phyloP scores from a whole-genome alignment of 2,329 filamentous ascomycete species.

The Paraphaeosphaeria minitans region DNA sequence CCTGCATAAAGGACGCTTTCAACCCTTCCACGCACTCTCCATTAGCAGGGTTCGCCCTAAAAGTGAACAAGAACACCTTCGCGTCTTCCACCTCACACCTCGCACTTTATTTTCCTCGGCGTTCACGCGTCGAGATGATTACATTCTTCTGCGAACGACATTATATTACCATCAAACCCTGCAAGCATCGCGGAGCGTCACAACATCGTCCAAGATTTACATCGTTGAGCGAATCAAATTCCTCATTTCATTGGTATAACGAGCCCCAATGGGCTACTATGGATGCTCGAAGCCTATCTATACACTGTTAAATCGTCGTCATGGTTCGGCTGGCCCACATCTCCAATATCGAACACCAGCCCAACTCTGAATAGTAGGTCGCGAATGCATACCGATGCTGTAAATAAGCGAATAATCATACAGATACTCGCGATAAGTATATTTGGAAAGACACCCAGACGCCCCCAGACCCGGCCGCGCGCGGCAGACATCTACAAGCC shows the following conservation, averaged over 20 bases:
- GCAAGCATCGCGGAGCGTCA: background rate
- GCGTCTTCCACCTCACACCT: no score
- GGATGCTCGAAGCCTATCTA: background rate
- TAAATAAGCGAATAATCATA: slow-evolving; percentile 6
- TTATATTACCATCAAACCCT: background rate
- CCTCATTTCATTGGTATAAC: background rate
- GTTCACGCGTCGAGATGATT: no score
- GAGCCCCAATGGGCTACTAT: slow-evolving; percentile 10
- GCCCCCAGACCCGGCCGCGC: slow-evolving; percentile 1
- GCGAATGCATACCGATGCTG: slow-evolving; percentile 4
- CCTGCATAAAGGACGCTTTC: no score
- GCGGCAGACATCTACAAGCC: slow-evolving; percentile 17
- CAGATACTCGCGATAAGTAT: slow-evolving; percentile 4
- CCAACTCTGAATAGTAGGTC: background rate
- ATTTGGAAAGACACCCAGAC: background rate
- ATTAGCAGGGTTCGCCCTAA: no score
- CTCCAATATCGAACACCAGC: background rate
- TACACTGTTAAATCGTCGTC: slow-evolving; percentile 2
- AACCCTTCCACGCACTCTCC: no score
- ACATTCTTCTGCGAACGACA: no score
- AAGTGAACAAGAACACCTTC: no score
- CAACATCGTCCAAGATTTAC: background rate
- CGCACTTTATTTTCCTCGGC: no score
- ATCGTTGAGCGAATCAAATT: background rate
- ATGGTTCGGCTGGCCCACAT: background rate